A percentile compares a stretch with the other conserved stretches of the same genome.
These are phyloP conservation scores for Ogataea pini DNA, from an alignment of 805 yeast species.

Conservation along the genomic window DNA sequence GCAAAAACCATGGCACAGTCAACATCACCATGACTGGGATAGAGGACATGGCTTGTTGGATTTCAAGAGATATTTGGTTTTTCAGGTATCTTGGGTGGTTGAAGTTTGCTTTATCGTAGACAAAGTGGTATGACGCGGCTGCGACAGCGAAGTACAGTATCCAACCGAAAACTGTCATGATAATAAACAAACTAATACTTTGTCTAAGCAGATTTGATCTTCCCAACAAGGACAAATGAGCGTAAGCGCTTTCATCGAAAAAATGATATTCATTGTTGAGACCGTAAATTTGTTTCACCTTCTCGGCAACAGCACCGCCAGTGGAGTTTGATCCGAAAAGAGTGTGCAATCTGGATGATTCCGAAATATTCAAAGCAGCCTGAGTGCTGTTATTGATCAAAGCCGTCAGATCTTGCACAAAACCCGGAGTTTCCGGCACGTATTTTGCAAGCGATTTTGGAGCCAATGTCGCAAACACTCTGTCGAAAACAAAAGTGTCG, in stretches of 20 bases:
- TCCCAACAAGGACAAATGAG: constrained; percentile 66
- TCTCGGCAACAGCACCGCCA: constrained; percentile 42
- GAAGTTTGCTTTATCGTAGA: constrained; percentile 86
- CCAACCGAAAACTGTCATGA: constrained; percentile 86
- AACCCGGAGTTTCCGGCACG: constrained; percentile 33
- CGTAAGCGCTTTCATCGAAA: constrained; percentile 55
- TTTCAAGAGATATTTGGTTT: constrained; percentile 87
- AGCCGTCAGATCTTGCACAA: constrained; percentile 24
- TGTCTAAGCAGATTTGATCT: constrained; percentile 79
- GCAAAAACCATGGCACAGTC: constrained; percentile 87
- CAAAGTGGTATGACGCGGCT: constrained; percentile 67
- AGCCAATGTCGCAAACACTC: constrained; percentile 64
- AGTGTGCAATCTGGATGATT: constrained; percentile 30
- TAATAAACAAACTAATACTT: constrained; percentile 57
- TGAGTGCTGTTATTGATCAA: constrained; percentile 29
- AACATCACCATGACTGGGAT: constrained; percentile 87
- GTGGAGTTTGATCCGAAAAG: constrained; percentile 27
- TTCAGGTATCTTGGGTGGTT: constrained; percentile 95
- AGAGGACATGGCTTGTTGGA: constrained; percentile 72
- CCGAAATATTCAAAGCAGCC: constrained; percentile 22
- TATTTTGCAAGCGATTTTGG: constrained; percentile 53
- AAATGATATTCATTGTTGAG: constrained; percentile 48
- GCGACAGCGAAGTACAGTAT: constrained; percentile 76
- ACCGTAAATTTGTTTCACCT: constrained; percentile 47
- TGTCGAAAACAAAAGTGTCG: constrained; percentile 76